A percentile compares a stretch with the other conserved stretches of the same genome.
Conservation (phyloP, 441 rosid genomes). For the Lagerstroemia fauriei region DNA sequence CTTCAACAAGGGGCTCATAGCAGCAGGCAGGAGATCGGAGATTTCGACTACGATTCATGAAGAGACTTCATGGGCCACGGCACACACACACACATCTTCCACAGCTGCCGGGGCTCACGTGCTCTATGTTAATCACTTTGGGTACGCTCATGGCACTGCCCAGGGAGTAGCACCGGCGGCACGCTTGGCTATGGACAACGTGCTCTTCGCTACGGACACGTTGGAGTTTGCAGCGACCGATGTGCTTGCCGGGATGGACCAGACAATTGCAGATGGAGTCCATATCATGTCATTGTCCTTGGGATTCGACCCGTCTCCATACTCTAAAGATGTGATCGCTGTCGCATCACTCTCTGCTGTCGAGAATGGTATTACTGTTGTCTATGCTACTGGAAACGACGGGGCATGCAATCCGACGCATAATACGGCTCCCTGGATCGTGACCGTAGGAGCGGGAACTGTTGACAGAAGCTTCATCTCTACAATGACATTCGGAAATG, state of each 20-base stretch:
- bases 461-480: constrained; percentile 35
- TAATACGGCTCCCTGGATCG: constrained; percentile 43
- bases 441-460: constrained; percentile 38
- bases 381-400: constrained; percentile 33
- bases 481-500: constrained; percentile 28
- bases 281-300: constrained; percentile 38
- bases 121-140: constrained; percentile 23
- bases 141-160: constrained; percentile 37
- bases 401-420: constrained; percentile 12
- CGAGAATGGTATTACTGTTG: constrained; percentile 30
- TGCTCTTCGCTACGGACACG: constrained; percentile 17
- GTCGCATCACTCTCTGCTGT: constrained; percentile 37
- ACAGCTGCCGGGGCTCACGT: constrained; percentile 48
- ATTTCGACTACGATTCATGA: constrained; percentile 34
- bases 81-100: constrained; percentile 50
- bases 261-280: constrained; percentile 40
- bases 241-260: constrained; percentile 41
- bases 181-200: constrained; percentile 40
- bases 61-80: constrained; percentile 49
- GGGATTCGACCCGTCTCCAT: constrained; percentile 21
- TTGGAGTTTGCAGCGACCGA: constrained; percentile 22
- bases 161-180: constrained; percentile 37
- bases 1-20: constrained; percentile 35
- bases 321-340: constrained; percentile 33
- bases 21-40: constrained; percentile 27